Base-by-base conservation (phyloP, 192 early-diverging fungal genomes). In the Irineochytrium annulatum region DNA sequence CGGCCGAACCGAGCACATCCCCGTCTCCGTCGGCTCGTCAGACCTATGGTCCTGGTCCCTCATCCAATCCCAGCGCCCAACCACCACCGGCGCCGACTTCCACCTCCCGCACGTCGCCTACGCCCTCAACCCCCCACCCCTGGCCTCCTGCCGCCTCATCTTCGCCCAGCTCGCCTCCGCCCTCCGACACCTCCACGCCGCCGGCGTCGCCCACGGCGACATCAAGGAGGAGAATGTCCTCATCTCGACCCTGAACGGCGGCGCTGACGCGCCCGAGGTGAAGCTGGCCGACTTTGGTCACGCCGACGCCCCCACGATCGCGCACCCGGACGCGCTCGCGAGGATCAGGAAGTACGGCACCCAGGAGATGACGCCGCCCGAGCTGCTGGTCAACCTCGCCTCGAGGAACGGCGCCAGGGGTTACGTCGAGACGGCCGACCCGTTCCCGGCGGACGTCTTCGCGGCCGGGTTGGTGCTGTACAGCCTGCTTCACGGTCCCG, bases 171-270 rank as follows among this genome's bases (percentile, higher is more conserved):
- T 77, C 17, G 64, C 71, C 3, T 39, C 43, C 3, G 75, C 75
- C 16, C 48, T 84, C 11, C 24, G 14, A 8, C 55, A 81, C 52
- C 56, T 84, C 16, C 74, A 84, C 64, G 8, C 57, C 28, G 44
- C 67, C 3, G 71, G 74, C 27, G 53, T 80, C 32, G 49, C 37
- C 37, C 86, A 89, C 46, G 67, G 87, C 30, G 89, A 94, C 62
- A 74, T 93, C 62, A 89, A 89, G 65, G 85, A 90, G 41, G 89
- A 91, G 60, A 91, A 91, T 62, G 77, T 89, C 27, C 82, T 91
- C 57, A 59, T 88, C 46, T 81, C 86, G 62, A 68, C 82, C 39
- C 33, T 65, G 17, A 69, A 74, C 46, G 67, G 13, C 11, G 37
- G n/a, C 37, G 11, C 37, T n/a, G 37, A 13, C n/a, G 37, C 37